Percentiles rank a stretch among this genome's conserved stretches.
Evolutionary conservation across 2,329 filamentous ascomycete genomes (phyloP).

Genomic region (Aschersonia sp.): DNA sequence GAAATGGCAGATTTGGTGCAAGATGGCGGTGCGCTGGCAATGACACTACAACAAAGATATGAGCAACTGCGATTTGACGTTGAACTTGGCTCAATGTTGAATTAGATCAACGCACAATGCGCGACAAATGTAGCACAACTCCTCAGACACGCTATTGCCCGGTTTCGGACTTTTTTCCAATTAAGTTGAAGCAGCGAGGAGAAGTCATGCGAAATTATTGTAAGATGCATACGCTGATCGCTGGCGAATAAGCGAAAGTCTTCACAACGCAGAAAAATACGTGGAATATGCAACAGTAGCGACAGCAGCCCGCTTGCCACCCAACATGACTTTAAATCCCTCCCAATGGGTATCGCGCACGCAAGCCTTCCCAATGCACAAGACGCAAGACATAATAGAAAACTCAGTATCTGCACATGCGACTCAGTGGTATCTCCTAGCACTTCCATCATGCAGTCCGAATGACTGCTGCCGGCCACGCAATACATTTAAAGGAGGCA

Average conservation of each 20-base stretch:
- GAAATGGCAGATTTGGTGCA: conserved; percentile 42
- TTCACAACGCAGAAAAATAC: too few relatives aligned
- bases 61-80: conserved; percentile 19
- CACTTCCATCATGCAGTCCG: conserved; percentile 5
- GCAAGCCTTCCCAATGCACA: not conserved
- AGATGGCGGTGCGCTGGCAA: conserved; percentile 35
- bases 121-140: too few relatives aligned
- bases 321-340: not conserved
- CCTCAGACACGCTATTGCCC: too few relatives aligned
- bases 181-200: too few relatives aligned
- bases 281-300: not conserved
- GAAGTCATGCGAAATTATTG: too few relatives aligned
- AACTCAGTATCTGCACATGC: conserved; percentile 2
- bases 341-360: not conserved
- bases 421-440: conserved; percentile 9
- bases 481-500: not conserved
- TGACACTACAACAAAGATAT: conserved; percentile 28
- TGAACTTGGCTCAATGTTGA: not conserved
- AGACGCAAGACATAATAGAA: not conserved
- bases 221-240: too few relatives aligned
- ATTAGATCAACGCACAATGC: too few relatives aligned
- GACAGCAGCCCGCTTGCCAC: not conserved
- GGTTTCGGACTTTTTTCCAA: too few relatives aligned
- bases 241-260: too few relatives aligned
- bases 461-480: conserved; percentile 3